Conservation (phyloP, 2,329 filamentous ascomycete genomes). For the Alternaria alternata region DNA sequence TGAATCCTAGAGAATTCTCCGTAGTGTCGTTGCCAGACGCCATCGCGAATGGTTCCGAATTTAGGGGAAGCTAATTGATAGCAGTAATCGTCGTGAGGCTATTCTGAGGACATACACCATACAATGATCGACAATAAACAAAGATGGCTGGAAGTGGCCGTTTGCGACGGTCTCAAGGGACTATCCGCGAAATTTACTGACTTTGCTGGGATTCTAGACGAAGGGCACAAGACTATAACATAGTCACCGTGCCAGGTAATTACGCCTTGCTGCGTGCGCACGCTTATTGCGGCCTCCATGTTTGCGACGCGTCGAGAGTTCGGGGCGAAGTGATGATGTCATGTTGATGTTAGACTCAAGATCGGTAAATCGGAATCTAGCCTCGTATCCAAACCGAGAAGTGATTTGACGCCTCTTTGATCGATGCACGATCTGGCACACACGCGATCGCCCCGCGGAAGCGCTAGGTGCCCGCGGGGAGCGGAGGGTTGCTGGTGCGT, state of each 20-base stretch:
- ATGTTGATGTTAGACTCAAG: conserved; percentile 12
- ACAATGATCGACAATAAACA: conserved; percentile 2
- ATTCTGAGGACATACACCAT: background rate
- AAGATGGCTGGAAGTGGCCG: background rate
- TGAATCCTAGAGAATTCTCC: conserved; percentile 42
- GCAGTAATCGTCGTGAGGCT: background rate
- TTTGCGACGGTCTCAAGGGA: conserved; percentile 7
- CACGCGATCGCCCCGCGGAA: conserved; percentile 3
- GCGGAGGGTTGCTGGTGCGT: conserved; percentile 5
- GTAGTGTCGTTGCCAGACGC: conserved; percentile 40
- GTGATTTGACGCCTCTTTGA: conserved; percentile 8
- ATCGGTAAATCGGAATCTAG: conserved; percentile 14
- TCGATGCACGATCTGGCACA: conserved; percentile 18
- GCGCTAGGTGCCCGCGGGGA: conserved; percentile 22
- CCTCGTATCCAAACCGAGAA: conserved; percentile 23
- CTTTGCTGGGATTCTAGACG: conserved; percentile 1
- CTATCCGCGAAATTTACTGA: conserved; percentile 7
- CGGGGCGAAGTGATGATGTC: conserved; percentile 32
- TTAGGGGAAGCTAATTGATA: background rate
- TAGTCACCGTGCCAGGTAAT: background rate
- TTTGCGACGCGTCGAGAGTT: conserved; percentile 17
- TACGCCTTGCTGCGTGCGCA: conserved; percentile 12
- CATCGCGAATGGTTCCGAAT: conserved; percentile 29
- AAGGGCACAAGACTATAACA: conserved; percentile 5
- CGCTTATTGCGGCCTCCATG: conserved; percentile 15